Base-by-base conservation (phyloP, 164 flowering plant species). In the Liquidambar formosana region DNA sequence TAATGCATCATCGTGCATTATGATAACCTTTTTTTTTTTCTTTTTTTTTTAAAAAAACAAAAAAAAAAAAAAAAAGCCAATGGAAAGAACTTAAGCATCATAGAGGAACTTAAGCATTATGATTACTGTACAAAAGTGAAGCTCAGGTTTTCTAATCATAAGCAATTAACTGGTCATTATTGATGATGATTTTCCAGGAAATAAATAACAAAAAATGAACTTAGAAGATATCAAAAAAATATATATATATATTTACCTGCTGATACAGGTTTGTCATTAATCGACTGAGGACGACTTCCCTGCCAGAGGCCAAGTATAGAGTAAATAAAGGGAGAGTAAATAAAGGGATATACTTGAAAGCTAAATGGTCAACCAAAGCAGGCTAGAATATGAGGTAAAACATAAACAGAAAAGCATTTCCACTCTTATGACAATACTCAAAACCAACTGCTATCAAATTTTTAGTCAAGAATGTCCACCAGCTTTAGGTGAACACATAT, bases 281-380 rank as follows among this genome's bases (percentile, higher is more conserved):
- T 75, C 23, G 60, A 38, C 57, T 46, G 71, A 57, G 68, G 61
- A 56, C 33, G 73, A 33, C 6, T 53, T 69, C 58, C 77, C 77
- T 74, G 77, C 44, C 19, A 70, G 3, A 44, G 46, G 15, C 49
- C 64, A 61, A 43, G 48, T 43, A 61, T 43, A 12, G 19, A 33
- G 19, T 61, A 41, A 61, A 43, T 61, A 33, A 61, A 15, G 28
- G 10, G 12, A 59, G 19, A 33, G 19, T 61, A 41, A 61, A 43
- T 61, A 33, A 61, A 15, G 28, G 10, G 12, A 59, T 59, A 14
- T 54, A 23, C 27, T 6, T 22, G 28, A 54, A 54, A 22, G 26
- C 13, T 26, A n/a, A 8, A 51, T 51, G 54, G 18, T 51, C 21
- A 54, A 54, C 58, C 56, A 54, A 10, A 54, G 27, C 26, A 54